Evolutionary conservation across 164 flowering plant species (phyloP).

Genomic region (Vitis amurensis): DNA sequence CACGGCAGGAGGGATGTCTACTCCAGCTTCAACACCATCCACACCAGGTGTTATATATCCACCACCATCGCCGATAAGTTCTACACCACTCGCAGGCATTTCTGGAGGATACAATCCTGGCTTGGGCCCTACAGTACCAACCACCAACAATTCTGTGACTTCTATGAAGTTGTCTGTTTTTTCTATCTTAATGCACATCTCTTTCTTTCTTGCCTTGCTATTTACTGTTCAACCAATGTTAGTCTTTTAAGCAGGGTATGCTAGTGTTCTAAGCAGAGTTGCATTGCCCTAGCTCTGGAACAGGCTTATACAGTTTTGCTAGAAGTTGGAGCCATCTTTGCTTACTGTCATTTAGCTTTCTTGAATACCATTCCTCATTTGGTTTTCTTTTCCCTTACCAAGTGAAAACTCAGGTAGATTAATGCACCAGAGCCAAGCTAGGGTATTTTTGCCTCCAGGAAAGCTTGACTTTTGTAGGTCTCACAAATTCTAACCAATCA

Average conservation of each 20-base stretch:
- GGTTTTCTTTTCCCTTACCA: background rate
- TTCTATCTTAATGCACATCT: background rate
- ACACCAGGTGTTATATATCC: background rate
- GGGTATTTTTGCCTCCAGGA: background rate
- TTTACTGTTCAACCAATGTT: slow-evolving; percentile 1
- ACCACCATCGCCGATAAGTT: background rate
- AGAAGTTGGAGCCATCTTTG: slow-evolving; percentile 12
- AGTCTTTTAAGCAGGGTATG: background rate
- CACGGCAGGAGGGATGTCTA: slow-evolving; percentile 39
- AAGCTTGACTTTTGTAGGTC: slow-evolving; percentile 3
- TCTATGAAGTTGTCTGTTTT: background rate
- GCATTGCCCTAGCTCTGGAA: background rate
- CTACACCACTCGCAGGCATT: background rate
- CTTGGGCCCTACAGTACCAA: slow-evolving; percentile 21
- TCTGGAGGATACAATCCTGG: slow-evolving; percentile 19
- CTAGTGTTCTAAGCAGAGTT: background rate
- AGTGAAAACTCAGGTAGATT: slow-evolving; percentile 4
- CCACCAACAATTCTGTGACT: slow-evolving; percentile 20
- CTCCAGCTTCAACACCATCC: slow-evolving; percentile 9
- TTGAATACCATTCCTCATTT: background rate
- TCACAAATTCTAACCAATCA: slow-evolving; percentile 7
- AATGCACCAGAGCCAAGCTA: background rate
- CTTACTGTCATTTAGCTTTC: background rate
- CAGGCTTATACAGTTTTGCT: slow-evolving; percentile 16
- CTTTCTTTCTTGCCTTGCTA: slow-evolving; percentile 9